Base-by-base conservation (phyloP, 208 protist species). In the Wallacemonas rigidus region DNA sequence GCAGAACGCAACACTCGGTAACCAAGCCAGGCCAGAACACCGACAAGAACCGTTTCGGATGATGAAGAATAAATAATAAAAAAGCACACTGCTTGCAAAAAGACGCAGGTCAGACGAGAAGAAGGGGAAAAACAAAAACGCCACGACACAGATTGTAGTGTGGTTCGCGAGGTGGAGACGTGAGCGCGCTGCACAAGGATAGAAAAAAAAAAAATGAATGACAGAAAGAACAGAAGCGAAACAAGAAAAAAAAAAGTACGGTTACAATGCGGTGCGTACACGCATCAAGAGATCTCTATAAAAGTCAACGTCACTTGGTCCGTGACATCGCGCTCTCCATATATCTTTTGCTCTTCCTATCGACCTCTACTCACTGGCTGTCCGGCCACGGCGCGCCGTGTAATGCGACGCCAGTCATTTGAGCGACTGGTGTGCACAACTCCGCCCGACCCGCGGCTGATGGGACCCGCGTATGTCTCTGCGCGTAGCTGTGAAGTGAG, bases 381-480 rank as follows among this genome's bases (percentile, higher is more conserved):
- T 65, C 60, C 60, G 43, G 60, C 60, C 60, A 65, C 12, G 60
- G 60, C 4, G 60, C 60, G 9, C 60, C 60, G 17, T 53, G 8
- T 1, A 0, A 45, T 44, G 2, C 44, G 56, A 39, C 57, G 15
- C 41, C 45, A 61, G 47, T 45, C 7, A 67, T 48, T 44, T 68
- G 70, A 15, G 70, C 73, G 56, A 76, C 72, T 8, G 78, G 78
- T 12, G 78, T 82, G 55, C 78, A 82, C 44, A 53, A 70, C 68
- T 76, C 78, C 26, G 75, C 71, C 26, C 57, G 53, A 15, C 74
- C 73, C 38, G 67, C 14, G 0, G 26, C 26, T 26, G 26, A 26
- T 26, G 26, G 26, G 26, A 26, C 26, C 26, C 26, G 26, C 26
- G 26, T 0, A 26, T 26, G 26, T 26, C 26, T 26, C 26, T 26